Conservation (phyloP, 805 yeast species). For the Myxozyma kluyveri region DNA sequence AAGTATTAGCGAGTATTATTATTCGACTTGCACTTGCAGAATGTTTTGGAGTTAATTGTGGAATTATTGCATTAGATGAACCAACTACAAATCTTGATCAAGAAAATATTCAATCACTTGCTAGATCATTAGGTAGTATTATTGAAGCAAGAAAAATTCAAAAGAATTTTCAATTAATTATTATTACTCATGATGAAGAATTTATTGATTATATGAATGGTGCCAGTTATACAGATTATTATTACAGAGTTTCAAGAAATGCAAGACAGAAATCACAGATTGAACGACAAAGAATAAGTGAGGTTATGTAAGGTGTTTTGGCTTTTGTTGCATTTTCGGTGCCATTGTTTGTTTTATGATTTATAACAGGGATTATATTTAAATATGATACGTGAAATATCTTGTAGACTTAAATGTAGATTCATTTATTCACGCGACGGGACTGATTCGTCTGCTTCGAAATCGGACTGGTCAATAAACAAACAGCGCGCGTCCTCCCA, state of each 20-base stretch:
- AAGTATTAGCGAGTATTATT: slow-evolving; percentile 86
- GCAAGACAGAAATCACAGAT: slow-evolving; percentile 79
- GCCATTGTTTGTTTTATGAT: background rate
- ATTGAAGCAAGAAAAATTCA: slow-evolving; percentile 74
- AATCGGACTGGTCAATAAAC: no score
- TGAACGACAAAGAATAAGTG: slow-evolving; percentile 41
- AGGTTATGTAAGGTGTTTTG: slow-evolving; percentile 11
- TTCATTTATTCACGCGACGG: no score
- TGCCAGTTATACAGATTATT: slow-evolving; percentile 78
- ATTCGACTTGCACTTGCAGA: slow-evolving; percentile 91
- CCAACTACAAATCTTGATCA: slow-evolving; percentile 95
- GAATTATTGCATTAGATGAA: slow-evolving; percentile 93
- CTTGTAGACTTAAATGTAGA: no score
- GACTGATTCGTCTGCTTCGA: no score
- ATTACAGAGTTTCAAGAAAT: slow-evolving; percentile 76
- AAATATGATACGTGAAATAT: no score
- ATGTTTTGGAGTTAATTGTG: slow-evolving; percentile 92
- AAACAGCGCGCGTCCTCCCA: no score
- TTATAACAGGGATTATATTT: no score
- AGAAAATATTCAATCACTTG: slow-evolving; percentile 84
- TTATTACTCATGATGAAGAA: slow-evolving; percentile 94
- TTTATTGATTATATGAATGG: slow-evolving; percentile 85
- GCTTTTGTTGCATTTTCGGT: background rate
- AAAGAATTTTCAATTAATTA: slow-evolving; percentile 87
- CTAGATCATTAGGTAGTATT: slow-evolving; percentile 70